phyloP scores from a whole-genome alignment of 1,284 basidiomycete species.

The Pyrrhoderma noxium region DNA sequence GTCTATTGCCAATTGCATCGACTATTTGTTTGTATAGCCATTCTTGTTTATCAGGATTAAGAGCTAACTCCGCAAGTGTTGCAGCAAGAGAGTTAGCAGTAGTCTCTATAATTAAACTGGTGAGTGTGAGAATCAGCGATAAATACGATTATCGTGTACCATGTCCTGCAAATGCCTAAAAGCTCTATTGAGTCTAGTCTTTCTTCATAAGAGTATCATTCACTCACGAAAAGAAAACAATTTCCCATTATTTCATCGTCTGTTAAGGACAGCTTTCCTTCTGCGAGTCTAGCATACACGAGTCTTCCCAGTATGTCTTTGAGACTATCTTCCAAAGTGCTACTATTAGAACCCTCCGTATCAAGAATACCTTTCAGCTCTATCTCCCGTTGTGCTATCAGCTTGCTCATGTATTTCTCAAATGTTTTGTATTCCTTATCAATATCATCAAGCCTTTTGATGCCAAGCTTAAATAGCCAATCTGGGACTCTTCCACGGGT shows the following conservation, averaged over 20 bases:
- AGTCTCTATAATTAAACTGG: constrained; percentile 19
- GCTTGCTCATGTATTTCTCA: constrained; percentile 11
- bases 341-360: neutral
- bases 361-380: constrained; percentile 10
- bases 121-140: neutral
- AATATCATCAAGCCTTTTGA: constrained; percentile 3
- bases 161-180: constrained; percentile 19
- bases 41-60: constrained; percentile 19
- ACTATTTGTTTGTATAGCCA: constrained; percentile 17
- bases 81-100: constrained; percentile 20
- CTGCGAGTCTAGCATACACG: constrained; percentile 14
- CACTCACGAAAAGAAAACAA: constrained; percentile 18
- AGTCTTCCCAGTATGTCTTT: constrained; percentile 13
- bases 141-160: constrained; percentile 2
- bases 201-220: too few relatives aligned
- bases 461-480: constrained; percentile 10
- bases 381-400: constrained; percentile 7
- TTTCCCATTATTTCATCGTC: constrained; percentile 20
- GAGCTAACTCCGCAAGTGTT: constrained; percentile 18
- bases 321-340: constrained; percentile 2
- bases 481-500: constrained; percentile 3
- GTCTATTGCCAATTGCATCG: constrained; percentile 10
- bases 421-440: constrained; percentile 14
- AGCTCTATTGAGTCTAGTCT: too few relatives aligned
- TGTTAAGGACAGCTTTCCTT: constrained; percentile 11